Percentiles rank a stretch among this genome's conserved stretches.
Evolutionary conservation across 2,329 filamentous ascomycete species (phyloP).

Genomic region (Leptographium galeiforme): DNA sequence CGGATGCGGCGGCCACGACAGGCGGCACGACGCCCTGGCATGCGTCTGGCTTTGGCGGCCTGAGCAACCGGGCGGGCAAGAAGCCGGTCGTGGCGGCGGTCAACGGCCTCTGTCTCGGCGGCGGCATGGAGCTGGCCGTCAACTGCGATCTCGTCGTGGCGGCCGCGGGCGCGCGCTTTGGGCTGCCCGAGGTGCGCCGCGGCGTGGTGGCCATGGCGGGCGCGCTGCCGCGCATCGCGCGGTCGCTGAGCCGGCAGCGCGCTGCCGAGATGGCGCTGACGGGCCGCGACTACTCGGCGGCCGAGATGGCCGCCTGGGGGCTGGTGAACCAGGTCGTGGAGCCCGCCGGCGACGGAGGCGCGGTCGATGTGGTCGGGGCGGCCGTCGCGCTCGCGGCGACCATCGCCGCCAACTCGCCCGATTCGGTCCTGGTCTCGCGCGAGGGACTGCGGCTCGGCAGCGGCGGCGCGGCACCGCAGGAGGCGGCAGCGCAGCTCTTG

Average conservation of each 20-base stretch:
- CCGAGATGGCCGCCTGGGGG: slow-evolving; percentile 51
- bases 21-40: slow-evolving; percentile 15
- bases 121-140: slow-evolving; percentile 63
- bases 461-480: slow-evolving; percentile 53
- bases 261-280: slow-evolving; percentile 60
- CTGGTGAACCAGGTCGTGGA: slow-evolving; percentile 54
- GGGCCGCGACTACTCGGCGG: slow-evolving; percentile 44
- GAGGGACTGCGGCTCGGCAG: slow-evolving; percentile 60
- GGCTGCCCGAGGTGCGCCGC: slow-evolving; percentile 56
- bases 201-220: slow-evolving; percentile 62
- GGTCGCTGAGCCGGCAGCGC: slow-evolving; percentile 53
- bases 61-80: slow-evolving; percentile 52
- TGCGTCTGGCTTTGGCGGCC: slow-evolving; percentile 46
- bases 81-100: slow-evolving; percentile 69
- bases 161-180: slow-evolving; percentile 43
- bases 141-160: slow-evolving; percentile 64
- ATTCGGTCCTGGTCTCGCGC: slow-evolving; percentile 60
- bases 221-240: slow-evolving; percentile 51
- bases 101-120: slow-evolving; percentile 62
- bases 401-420: slow-evolving; percentile 57
- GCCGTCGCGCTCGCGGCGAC: slow-evolving; percentile 47
- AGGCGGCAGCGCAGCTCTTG: slow-evolving; percentile 43
- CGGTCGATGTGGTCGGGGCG: slow-evolving; percentile 33
- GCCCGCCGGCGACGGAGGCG: slow-evolving; percentile 16
- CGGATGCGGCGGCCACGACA: not conserved